phyloP scores from a whole-genome alignment of 2,329 filamentous ascomycete species.

The Cercospora beticola region DNA sequence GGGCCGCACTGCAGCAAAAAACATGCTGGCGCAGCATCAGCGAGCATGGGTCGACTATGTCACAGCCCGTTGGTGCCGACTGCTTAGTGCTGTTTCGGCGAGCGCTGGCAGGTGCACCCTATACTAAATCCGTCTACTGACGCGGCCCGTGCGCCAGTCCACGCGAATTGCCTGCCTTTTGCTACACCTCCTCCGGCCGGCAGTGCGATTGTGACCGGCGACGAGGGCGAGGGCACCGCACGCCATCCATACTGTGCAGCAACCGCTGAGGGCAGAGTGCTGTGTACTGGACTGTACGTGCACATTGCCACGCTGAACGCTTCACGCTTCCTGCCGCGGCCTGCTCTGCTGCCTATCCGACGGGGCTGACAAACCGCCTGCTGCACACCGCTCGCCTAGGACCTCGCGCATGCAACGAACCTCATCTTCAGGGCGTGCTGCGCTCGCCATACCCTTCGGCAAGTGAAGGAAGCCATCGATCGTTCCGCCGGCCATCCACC shows the following conservation, averaged over 20 bases:
- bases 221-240: background rate
- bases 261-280: background rate
- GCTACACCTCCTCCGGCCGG: background rate
- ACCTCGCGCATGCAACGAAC: background rate
- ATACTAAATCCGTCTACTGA: background rate
- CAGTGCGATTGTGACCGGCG: background rate
- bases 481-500: background rate
- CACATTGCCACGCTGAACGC: background rate
- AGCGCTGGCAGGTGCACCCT: conserved; percentile 6
- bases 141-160: background rate
- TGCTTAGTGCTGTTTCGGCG: conserved; percentile 6
- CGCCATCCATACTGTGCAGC: background rate
- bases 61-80: conserved; percentile 3
- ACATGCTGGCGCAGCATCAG: background rate
- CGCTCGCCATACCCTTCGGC: background rate
- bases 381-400: background rate
- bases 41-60: conserved; percentile 8
- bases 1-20: background rate
- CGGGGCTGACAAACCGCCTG: background rate
- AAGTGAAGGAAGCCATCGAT: conserved; percentile 5
- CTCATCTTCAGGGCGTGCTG: background rate
- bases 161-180: background rate
- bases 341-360: background rate
- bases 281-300: background rate
- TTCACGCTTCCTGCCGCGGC: background rate